Base-by-base conservation (phyloP, 768 basidiomycete species). In the Dictyophora rubrovolvata region DNA sequence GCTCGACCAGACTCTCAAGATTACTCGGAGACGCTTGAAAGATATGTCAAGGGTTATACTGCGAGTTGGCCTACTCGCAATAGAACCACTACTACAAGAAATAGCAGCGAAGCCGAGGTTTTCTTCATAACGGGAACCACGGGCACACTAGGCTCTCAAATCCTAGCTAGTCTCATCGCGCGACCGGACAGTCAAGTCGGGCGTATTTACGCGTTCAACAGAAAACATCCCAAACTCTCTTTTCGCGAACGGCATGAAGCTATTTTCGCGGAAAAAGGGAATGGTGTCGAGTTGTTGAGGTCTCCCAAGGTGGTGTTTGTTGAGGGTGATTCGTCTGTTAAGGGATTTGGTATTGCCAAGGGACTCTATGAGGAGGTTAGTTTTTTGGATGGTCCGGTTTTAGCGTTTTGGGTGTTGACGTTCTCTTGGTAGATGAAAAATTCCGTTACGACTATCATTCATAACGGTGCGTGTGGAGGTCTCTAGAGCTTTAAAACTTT, bases 61-160 rank as follows among this genome's bases (percentile, higher is more conserved):
- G 7, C 28, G 7, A 28, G 7, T 7, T 28, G 28, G 28, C 28
- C 28, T 28, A 7, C 28, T 28, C 28, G 28, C 28, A 2, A 28
- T 7, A 28, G 7, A 28, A 28, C 28, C 28, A 28, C 28, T 28
- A 28, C 28, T 28, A 28, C 28, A 28, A 28, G 28, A 7, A 28
- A 28, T 28, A 28, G 28, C 28, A 28, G 28, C 28, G 28, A 28
- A 28, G 4, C 28, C 7, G 61, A 70, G 56, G 65, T 67, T 9
- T 56, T 75, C 48, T 61, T 74, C 42, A 56, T 72, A 22, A 75
- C 73, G 33, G 55, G 55, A 21, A 56, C 18, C 2, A 56, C 55
- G 18, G 70, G 71, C 12, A 64, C 65, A 12, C 63, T 75, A 17
- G 74, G 74, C 14, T 67, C 66, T 1, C 60, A 66, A 50, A 28